Evolutionary conservation across 108 stramenopile species (phyloP), one percentile per base, ranked within the genome.

Genomic region (Cylindrotheca closterium): DNA sequence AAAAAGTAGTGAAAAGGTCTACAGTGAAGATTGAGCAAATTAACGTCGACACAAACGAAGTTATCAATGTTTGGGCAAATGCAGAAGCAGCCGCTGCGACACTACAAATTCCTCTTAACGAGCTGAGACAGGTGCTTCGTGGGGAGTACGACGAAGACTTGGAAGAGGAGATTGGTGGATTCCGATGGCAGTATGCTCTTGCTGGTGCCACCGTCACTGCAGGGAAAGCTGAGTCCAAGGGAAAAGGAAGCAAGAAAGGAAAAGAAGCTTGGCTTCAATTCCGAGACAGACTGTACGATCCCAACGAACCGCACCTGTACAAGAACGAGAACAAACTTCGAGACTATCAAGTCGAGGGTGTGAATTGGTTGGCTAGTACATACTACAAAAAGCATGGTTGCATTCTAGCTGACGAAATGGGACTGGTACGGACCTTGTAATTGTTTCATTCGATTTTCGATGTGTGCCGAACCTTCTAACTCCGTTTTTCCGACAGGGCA

Each of bases 341-440:
- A 12, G 96, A 96, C 65, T 98, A 98, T 79, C 97, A 98, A 75
- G 81, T 96, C 45, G 91, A 91, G 62, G 97, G 97, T 23, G 84
- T 99, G 25, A 97, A 97, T 55, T 99, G 97, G 97, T 79, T 99
- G 49, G 82, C 97, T 31, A 87, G 86, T 66, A 93, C 91, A 63
- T 98, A 87, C 77, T 92, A 92, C 75, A 89, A 94, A 60, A 73
- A 82, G 23, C 79, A 87, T 25, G 82, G 94, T n/a, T 93, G 88
- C 57, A 97, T 99, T 32, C 72, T 99, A 24, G 97, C 97, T 17
- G 97, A 99, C 65, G 92, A 92, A 47, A 92, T 91, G 76, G 80
- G 21, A 8, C 25, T 55, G 32, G 24, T 86, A 34, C 69, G 71
- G 73, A 12, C 23, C 34, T 61, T 27, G 17, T 48, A 47, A 25